Percentiles rank a stretch among this genome's conserved stretches.
phyloP scores from a whole-genome alignment of 768 basidiomycete species.

The Udeniomyces megalosporus region DNA sequence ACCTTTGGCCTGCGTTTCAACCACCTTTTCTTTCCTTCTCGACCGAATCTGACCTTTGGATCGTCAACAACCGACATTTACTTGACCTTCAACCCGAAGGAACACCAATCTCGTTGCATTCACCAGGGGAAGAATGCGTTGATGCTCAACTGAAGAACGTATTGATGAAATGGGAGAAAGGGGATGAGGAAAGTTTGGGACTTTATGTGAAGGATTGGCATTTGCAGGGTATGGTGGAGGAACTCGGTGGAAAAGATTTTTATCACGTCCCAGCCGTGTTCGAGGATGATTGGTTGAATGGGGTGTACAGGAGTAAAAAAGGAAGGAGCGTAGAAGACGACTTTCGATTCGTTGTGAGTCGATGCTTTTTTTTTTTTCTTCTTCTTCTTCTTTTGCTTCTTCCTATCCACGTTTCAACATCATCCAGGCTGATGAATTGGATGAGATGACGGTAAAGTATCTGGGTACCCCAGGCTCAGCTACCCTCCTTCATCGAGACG shows the following conservation, averaged over 20 bases:
- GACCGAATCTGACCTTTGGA: no score
- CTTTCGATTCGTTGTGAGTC: conserved; percentile 7
- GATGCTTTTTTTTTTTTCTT: background rate
- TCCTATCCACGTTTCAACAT: background rate
- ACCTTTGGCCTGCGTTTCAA: no score
- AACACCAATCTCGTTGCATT: background rate
- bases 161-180: conserved; percentile 24
- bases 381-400: conserved; percentile 16
- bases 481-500: conserved; percentile 29
- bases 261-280: conserved; percentile 26
- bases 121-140: conserved; percentile 8
- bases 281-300: conserved; percentile 19
- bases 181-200: conserved; percentile 10
- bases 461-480: conserved; percentile 26
- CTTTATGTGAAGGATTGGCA: conserved; percentile 32
- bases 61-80: background rate
- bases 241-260: conserved; percentile 20
- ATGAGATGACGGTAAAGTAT: no score
- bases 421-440: conserved; percentile 16
- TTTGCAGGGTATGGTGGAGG: conserved; percentile 22
- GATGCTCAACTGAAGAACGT: conserved; percentile 24
- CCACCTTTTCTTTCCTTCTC: no score
- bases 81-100: background rate
- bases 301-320: background rate
- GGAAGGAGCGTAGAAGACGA: background rate